Evolutionary conservation across 2,329 filamentous ascomycete genomes (phyloP).

Genomic region (Aureobasidium sp.): DNA sequence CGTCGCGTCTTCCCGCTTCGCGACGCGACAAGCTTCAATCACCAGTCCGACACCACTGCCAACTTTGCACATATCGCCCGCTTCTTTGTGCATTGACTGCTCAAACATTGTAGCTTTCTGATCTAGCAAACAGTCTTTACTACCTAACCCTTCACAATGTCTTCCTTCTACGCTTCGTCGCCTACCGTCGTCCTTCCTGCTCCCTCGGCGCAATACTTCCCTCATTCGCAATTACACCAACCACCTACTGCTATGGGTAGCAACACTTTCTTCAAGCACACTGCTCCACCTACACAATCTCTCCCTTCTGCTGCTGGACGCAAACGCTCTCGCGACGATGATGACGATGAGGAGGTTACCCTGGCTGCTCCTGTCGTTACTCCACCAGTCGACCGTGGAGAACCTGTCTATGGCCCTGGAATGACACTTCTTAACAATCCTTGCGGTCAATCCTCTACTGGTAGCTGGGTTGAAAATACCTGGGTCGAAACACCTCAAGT

Average conservation of each 20-base stretch:
- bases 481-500: constrained; percentile 39
- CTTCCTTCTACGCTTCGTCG: constrained; percentile 39
- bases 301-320: constrained; percentile 49
- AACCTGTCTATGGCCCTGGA: constrained; percentile 63
- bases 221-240: constrained; percentile 22
- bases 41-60: not conserved
- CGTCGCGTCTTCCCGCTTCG: constrained; percentile 9
- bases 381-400: constrained; percentile 53
- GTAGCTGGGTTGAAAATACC: constrained; percentile 58
- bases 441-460: constrained; percentile 56
- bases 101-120: constrained; percentile 7
- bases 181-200: constrained; percentile 42
- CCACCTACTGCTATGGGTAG: constrained; percentile 17
- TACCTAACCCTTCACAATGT: constrained; percentile 24
- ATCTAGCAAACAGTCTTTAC: constrained; percentile 18
- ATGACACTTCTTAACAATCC: constrained; percentile 64
- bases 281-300: constrained; percentile 25
- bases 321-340: constrained; percentile 72
- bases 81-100: constrained; percentile 1
- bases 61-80: not conserved
- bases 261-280: constrained; percentile 8
- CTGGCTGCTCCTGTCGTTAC: constrained; percentile 38
- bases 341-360: constrained; percentile 54
- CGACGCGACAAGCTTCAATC: constrained; percentile 13
- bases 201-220: constrained; percentile 30